Evolutionary conservation across 495 filamentous ascomycete genomes (phyloP).

Genomic region (Xylaria scruposa): DNA sequence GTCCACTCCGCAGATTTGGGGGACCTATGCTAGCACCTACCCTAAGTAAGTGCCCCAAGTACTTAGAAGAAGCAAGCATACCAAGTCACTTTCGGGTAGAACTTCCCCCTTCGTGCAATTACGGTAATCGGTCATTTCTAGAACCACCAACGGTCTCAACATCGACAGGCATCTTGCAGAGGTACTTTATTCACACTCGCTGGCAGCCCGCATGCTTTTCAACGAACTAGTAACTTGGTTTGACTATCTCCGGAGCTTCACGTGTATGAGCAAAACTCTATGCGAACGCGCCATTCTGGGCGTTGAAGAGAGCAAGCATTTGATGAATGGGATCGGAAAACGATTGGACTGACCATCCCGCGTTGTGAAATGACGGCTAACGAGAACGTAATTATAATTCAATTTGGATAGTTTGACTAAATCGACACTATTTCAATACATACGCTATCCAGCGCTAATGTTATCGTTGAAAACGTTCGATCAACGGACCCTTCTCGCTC

Average conservation of each 20-base stretch:
- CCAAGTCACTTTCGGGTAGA: not conserved
- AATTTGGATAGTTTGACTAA: not conserved
- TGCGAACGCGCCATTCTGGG: not conserved
- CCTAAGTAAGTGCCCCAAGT: not conserved
- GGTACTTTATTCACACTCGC: not conserved
- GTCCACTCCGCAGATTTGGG: not conserved
- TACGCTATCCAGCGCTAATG: not conserved
- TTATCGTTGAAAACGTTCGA: not conserved
- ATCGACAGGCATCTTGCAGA: not conserved
- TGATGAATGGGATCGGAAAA: not conserved
- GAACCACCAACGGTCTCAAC: not conserved
- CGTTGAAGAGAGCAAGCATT: not conserved
- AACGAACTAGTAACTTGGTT: not conserved
- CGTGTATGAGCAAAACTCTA: not conserved
- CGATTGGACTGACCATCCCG: not conserved
- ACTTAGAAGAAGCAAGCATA: not conserved
- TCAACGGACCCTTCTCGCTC: not conserved
- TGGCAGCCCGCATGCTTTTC: not conserved
- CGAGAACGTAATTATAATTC: constrained; percentile 1
- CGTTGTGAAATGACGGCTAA: not conserved
- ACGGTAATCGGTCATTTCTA: not conserved
- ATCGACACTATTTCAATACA: not conserved
- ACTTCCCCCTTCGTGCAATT: not conserved
- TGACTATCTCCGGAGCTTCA: not conserved
- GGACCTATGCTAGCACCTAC: not conserved